phyloP scores from a whole-genome alignment of 305 asterid species.

The Rubia balearica region DNA sequence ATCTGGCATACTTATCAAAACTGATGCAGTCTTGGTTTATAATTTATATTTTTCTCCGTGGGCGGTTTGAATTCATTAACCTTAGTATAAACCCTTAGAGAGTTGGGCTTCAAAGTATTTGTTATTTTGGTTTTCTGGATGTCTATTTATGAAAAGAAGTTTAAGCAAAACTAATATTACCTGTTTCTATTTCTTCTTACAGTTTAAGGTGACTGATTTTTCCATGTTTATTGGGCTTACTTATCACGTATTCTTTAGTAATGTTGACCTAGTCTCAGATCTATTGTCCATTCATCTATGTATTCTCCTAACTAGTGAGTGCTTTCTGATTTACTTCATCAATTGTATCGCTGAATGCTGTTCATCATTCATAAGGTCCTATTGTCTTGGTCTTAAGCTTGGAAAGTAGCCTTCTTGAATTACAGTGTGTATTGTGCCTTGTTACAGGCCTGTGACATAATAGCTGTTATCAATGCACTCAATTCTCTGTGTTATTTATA shows the following conservation, averaged over 20 bases:
- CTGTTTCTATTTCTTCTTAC: neutral
- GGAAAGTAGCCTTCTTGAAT: neutral
- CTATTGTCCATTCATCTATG: neutral
- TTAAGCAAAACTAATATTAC: neutral
- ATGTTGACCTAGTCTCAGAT: neutral
- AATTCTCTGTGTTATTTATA: neutral
- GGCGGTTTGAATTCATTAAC: no score
- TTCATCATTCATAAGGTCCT: neutral
- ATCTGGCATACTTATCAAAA: neutral
- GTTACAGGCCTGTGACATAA: neutral
- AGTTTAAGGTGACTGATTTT: neutral
- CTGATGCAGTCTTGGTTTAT: neutral
- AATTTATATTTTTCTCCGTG: neutral
- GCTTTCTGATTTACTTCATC: neutral
- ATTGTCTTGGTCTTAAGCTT: neutral
- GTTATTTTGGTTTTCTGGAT: neutral
- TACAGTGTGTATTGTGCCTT: neutral
- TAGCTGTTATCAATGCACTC: neutral
- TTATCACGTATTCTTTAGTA: neutral
- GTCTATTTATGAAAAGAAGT: neutral
- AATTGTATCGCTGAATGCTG: neutral
- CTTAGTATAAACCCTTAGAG: neutral
- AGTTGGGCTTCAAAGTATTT: slow-evolving; percentile 1
- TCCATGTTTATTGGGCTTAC: neutral
- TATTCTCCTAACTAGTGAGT: neutral